Base-by-base conservation (phyloP, 2,329 filamentous ascomycete species). In the Pseudocercospora musae region DNA sequence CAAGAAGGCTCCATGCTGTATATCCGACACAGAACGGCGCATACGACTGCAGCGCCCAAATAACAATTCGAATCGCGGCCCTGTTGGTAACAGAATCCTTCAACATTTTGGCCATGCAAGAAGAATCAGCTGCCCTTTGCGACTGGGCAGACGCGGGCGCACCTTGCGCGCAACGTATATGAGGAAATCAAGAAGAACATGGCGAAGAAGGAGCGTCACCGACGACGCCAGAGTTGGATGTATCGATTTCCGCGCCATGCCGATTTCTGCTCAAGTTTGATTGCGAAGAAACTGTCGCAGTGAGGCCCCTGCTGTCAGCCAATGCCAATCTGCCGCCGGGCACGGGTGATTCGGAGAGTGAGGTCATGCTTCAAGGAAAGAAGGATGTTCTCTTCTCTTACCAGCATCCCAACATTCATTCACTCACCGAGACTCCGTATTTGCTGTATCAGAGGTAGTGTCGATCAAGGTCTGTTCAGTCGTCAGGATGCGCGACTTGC, bases 21-120 rank as follows among this genome's bases (percentile, higher is more conserved):
- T 69, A 71, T 21, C 62, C 61, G 2, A 71, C 55, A 53, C 66
- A 71, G 21, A 66, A 58, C 0, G 66, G 66, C 13, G 64, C 66
- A 44, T 70, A 67, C 20, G 50, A 58, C 33, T 67, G 67, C 3
- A 72, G 53, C 11, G 62, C 49, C 29, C 42, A 29, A 50, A 72
- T 71, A 40, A 63, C 62, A 11, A 57, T 42, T 2, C 68, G 67
- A 31, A 72, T 71, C 50, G 67, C 62, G 27, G 62, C 48, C 57
- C 68, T 56, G 48, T 68, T 66, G 25, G 54, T 33, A 1, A 62
- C 42, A 10, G 60, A 68, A 59, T 72, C 68, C 40, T 66, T 54
- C 25, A 72, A 57, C 69, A 72, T 71, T 54, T 58, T 64, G 29
- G 29, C 57, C 59, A 57, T 63, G 52, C 59, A 25, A 20, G 10